Evolutionary conservation across 2,329 filamentous ascomycete species (phyloP).

Genomic region (Xylaria sp.): DNA sequence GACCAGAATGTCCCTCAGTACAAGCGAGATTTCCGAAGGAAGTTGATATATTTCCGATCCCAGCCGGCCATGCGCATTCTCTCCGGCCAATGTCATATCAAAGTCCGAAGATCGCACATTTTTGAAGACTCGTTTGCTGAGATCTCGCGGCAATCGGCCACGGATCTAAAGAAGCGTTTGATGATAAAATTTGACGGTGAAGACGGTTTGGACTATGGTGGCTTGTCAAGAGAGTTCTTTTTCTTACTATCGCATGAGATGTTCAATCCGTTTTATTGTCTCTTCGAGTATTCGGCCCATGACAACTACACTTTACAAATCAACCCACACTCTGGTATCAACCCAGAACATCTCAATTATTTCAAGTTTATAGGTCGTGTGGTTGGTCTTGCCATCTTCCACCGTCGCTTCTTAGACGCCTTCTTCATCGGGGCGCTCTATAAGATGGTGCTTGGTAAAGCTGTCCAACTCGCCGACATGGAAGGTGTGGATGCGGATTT

Average conservation of each 20-base stretch:
- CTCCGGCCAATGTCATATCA: constrained; percentile 97
- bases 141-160: constrained; percentile 95
- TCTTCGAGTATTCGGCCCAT: constrained; percentile 99
- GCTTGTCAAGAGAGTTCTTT: constrained; percentile 98
- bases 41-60: constrained; percentile 98
- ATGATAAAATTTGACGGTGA: constrained; percentile 99
- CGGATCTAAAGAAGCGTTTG: constrained; percentile 94
- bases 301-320: constrained; percentile 99
- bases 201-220: constrained; percentile 96
- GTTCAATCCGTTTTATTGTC: constrained; percentile 99
- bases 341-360: constrained; percentile 98
- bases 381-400: constrained; percentile 96
- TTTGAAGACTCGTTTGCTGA: constrained; percentile 99
- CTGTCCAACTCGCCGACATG: constrained; percentile 93
- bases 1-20: constrained; percentile 99
- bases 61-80: constrained; percentile 96
- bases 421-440: constrained; percentile 99
- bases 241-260: constrained; percentile 99
- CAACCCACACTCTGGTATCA: constrained; percentile 98
- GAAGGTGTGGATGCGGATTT: constrained; percentile 98
- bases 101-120: constrained; percentile 94
- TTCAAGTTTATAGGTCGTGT: constrained; percentile 99
- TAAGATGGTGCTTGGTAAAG: constrained; percentile 98
- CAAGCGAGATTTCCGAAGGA: constrained; percentile 97
- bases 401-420: constrained; percentile 94